A percentile compares a stretch with the other conserved stretches of the same genome.
These are phyloP conservation scores for Trichoderma asperelloides DNA, from an alignment of 495 filamentous ascomycete genomes.

Conservation along the genomic window DNA sequence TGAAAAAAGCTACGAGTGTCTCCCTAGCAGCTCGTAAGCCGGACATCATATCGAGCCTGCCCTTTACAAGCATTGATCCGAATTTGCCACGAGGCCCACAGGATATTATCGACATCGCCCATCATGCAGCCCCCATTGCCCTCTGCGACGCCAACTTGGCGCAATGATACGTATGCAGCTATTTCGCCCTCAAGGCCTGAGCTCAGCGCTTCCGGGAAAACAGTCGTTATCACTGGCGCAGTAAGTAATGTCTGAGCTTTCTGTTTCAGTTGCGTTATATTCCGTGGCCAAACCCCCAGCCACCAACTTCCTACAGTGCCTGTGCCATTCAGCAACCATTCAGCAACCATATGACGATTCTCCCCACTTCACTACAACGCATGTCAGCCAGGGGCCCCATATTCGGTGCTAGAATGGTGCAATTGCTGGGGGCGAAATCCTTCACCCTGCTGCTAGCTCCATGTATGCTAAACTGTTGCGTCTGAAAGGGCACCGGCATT, in stretches of 20 bases:
- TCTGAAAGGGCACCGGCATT: slow-evolving; percentile 22
- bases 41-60: too few species aligned
- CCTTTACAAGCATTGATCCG: neutral
- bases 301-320: neutral
- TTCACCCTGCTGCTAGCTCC: neutral
- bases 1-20: too few species aligned
- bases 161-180: slow-evolving; percentile 29
- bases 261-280: neutral
- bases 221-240: slow-evolving; percentile 40
- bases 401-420: too few species aligned
- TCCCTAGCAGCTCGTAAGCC: too few species aligned
- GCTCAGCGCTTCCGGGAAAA: slow-evolving; percentile 37
- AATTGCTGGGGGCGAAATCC: too few species aligned
- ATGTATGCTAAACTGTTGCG: neutral
- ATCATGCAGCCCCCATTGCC: slow-evolving; percentile 10
- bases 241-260: neutral
- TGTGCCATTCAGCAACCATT: too few species aligned
- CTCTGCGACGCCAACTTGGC: slow-evolving; percentile 19
- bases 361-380: too few species aligned
- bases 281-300: neutral
- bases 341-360: too few species aligned
- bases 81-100: neutral
- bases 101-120: neutral
- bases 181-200: slow-evolving; percentile 33
- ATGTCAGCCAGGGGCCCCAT: too few species aligned